These are phyloP conservation scores for Myxozyma neotropica DNA, from an alignment of 805 yeast genomes.

Conservation along the genomic window DNA sequence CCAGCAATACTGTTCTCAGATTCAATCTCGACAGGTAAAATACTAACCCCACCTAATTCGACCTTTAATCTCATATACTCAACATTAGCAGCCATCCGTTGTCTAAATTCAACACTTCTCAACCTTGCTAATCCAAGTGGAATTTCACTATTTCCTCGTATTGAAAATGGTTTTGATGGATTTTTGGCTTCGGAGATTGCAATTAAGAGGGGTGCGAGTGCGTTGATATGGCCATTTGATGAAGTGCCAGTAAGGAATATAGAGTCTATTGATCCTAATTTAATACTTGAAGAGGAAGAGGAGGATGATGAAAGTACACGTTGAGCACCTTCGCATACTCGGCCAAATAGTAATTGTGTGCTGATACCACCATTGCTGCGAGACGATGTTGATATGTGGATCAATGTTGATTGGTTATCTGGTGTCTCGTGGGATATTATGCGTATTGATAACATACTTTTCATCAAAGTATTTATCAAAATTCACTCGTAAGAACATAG, in stretches of 20 bases:
- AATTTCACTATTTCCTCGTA: neutral
- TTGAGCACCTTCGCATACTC: conserved; percentile 5
- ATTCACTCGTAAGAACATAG: too few relatives aligned
- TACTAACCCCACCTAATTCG: neutral
- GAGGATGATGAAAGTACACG: neutral
- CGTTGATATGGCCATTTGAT: neutral
- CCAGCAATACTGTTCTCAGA: neutral
- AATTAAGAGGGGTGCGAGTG: neutral
- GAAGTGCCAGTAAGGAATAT: conserved; percentile 1
- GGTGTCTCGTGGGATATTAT: conserved; percentile 1
- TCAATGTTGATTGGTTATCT: neutral
- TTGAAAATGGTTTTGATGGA: neutral
- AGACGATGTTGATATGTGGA: neutral
- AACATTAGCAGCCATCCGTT: neutral
- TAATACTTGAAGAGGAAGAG: neutral
- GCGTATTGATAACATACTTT: neutral
- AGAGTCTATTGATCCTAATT: neutral
- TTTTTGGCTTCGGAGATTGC: neutral
- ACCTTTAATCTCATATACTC: neutral
- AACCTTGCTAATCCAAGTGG: neutral
- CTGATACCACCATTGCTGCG: neutral
- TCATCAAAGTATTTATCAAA: too few relatives aligned
- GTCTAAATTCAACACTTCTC: conserved; percentile 3
- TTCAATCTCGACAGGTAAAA: neutral
- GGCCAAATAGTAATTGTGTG: neutral